A percentile compares a stretch with the other conserved stretches of the same genome.
Evolutionary conservation across 2,329 filamentous ascomycete species (phyloP).

Genomic region (Metarhizium guizhouense): DNA sequence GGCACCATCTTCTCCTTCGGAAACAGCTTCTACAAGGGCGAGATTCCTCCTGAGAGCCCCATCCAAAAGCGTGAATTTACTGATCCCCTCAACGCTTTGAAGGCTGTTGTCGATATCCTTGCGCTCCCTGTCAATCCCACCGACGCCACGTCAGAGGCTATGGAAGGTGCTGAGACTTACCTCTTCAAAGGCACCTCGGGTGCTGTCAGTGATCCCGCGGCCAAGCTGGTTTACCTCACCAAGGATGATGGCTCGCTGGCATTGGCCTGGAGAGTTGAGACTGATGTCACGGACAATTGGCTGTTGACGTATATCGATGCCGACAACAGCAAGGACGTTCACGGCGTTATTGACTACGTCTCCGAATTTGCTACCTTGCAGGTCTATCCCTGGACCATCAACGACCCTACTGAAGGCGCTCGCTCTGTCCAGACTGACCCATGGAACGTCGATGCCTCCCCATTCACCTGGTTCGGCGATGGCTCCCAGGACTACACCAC

Average conservation of each 20-base stretch:
- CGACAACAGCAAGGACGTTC: conserved; percentile 32
- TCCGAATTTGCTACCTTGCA: conserved; percentile 41
- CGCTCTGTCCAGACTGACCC: conserved; percentile 38
- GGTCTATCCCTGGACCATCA: conserved; percentile 47
- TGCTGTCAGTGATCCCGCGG: conserved; percentile 41
- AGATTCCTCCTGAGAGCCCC: conserved; percentile 27
- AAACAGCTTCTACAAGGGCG: conserved; percentile 36
- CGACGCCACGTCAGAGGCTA: conserved; percentile 16
- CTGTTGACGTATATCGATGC: conserved; percentile 50
- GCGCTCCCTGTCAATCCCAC: conserved; percentile 21
- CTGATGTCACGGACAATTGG: conserved; percentile 47
- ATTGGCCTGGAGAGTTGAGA: conserved; percentile 50
- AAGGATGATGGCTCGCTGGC: conserved; percentile 36
- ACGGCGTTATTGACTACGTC: conserved; percentile 49
- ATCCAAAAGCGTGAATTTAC: conserved; percentile 30
- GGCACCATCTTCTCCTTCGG: conserved; percentile 50
- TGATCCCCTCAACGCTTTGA: conserved; percentile 35
- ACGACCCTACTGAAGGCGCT: conserved; percentile 41
- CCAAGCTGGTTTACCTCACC: conserved; percentile 45
- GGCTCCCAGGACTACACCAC: conserved; percentile 39
- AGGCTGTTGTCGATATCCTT: conserved; percentile 26
- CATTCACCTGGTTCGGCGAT: conserved; percentile 44
- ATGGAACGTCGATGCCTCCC: conserved; percentile 34
- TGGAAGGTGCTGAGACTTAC: conserved; percentile 19
- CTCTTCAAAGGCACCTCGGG: conserved; percentile 39